These are phyloP conservation scores for Tephrocybe sp. DNA, from an alignment of 768 basidiomycete species.

Conservation along the genomic window DNA sequence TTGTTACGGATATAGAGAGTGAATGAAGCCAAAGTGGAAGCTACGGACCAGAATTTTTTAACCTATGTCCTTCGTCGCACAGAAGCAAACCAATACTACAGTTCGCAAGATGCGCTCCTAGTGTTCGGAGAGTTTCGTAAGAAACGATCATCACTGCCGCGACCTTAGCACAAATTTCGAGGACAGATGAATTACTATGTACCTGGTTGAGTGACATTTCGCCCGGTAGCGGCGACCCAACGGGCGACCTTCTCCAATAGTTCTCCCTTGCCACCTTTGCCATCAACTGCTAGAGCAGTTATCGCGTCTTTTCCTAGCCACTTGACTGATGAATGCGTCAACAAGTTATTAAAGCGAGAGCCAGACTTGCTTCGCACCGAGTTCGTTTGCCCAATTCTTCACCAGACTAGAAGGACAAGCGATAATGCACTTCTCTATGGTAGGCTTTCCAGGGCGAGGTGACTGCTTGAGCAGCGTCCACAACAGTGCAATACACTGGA, in stretches of 20 bases:
- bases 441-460: slow-evolving; percentile 78
- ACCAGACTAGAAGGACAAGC: slow-evolving; percentile 96
- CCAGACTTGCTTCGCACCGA: slow-evolving; percentile 55
- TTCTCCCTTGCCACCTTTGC: slow-evolving; percentile 85
- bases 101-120: slow-evolving; percentile 72
- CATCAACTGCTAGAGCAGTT: slow-evolving; percentile 86
- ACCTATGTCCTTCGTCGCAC: slow-evolving; percentile 94
- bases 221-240: slow-evolving; percentile 88
- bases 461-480: slow-evolving; percentile 98
- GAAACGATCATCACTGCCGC: slow-evolving; percentile 93
- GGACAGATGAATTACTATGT: slow-evolving; percentile 14
- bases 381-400: slow-evolving; percentile 98
- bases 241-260: slow-evolving; percentile 76
- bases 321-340: slow-evolving; percentile 58
- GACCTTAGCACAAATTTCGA: background rate
- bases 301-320: slow-evolving; percentile 91
- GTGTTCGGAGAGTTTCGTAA: slow-evolving; percentile 89
- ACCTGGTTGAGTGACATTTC: slow-evolving; percentile 94
- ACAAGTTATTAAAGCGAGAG: background rate
- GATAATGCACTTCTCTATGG: slow-evolving; percentile 97
- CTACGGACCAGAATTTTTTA: slow-evolving; percentile 88
- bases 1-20: background rate
- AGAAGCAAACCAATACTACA: slow-evolving; percentile 90
- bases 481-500: slow-evolving; percentile 93
- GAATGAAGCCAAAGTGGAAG: background rate